Percentiles rank a stretch among this genome's conserved stretches.
Evolutionary conservation across 1,284 basidiomycete species (phyloP).

Genomic region (Malassezia equina): DNA sequence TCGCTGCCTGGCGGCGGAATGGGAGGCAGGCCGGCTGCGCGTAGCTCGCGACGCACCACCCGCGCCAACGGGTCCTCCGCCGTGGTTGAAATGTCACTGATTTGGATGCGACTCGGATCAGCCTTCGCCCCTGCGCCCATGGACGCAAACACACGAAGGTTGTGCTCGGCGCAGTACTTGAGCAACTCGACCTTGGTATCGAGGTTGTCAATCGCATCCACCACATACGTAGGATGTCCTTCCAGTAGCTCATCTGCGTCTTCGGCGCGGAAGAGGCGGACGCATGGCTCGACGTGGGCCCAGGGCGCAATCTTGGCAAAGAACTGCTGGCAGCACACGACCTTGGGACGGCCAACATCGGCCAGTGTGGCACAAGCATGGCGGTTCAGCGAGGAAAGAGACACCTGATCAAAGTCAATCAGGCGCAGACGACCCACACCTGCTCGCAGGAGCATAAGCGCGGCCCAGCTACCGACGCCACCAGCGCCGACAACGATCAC

Average conservation of each 20-base stretch:
- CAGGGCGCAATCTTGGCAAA: conserved; percentile 61
- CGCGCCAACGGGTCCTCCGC: conserved; percentile 91
- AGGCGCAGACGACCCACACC: conserved; percentile 38
- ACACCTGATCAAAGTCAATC: conserved; percentile 50
- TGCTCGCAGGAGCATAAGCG: conserved; percentile 62
- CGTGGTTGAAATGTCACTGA: conserved; percentile 81
- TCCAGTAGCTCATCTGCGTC: conserved; percentile 27
- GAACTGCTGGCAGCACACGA: conserved; percentile 65
- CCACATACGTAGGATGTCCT: conserved; percentile 36
- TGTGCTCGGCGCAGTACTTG: conserved; percentile 34
- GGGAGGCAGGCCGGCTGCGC: conserved; percentile 48
- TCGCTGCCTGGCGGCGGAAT: conserved; percentile 13
- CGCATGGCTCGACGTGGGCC: conserved; percentile 55
- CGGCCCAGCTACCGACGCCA: conserved; percentile 90
- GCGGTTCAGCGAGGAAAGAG: conserved; percentile 52
- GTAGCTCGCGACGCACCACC: conserved; percentile 70
- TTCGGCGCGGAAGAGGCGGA: conserved; percentile 32
- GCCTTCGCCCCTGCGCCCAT: conserved; percentile 97
- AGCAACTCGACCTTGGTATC: conserved; percentile 62
- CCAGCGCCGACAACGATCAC: conserved; percentile 90
- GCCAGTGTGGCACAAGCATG: conserved; percentile 82
- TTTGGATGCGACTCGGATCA: conserved; percentile 89
- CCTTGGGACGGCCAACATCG: conserved; percentile 91
- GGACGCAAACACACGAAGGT: conserved; percentile 61
- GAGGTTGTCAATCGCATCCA: conserved; percentile 76